These are phyloP conservation scores for Carnegiea gigantea DNA, from an alignment of 179 eudicot genomes.

Conservation along the genomic window DNA sequence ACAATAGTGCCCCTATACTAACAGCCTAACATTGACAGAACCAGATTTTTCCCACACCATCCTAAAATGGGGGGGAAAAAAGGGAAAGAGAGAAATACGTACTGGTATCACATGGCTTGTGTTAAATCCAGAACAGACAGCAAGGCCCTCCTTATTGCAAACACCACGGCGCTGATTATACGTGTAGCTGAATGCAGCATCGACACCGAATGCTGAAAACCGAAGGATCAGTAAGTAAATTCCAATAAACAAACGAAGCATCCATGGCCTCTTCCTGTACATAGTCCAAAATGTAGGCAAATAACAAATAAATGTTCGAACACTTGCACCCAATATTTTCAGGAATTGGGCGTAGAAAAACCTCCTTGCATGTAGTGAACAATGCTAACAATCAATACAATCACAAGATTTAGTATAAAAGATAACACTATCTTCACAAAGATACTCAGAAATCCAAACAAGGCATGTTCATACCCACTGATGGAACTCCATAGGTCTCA, in stretches of 20 bases:
- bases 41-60: not conserved
- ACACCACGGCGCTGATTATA: slow-evolving; percentile 78
- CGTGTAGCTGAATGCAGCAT: slow-evolving; percentile 93
- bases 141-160: slow-evolving; percentile 79
- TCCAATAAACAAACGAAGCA: not conserved
- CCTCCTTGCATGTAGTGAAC: not conserved
- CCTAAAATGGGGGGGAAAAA: not conserved
- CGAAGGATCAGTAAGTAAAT: slow-evolving; percentile 8
- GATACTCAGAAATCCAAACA: not conserved
- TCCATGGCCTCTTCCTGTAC: not conserved
- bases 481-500: slow-evolving; percentile 96
- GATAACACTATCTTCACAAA: slow-evolving; percentile 1
- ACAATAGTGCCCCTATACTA: not conserved
- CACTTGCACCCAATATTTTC: not conserved
- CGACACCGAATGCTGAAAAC: slow-evolving; percentile 86
- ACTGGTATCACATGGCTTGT: slow-evolving; percentile 96
- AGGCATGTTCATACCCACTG: slow-evolving; percentile 64
- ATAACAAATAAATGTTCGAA: slow-evolving; percentile 2
- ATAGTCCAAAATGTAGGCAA: not conserved
- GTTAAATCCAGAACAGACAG: slow-evolving; percentile 75
- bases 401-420: not conserved
- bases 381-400: not conserved
- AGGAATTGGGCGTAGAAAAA: not conserved
- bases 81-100: slow-evolving; percentile 25
- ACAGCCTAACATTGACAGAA: not conserved